Conservation (phyloP, 164 flowering plant genomes). For the Vitis riparia region DNA sequence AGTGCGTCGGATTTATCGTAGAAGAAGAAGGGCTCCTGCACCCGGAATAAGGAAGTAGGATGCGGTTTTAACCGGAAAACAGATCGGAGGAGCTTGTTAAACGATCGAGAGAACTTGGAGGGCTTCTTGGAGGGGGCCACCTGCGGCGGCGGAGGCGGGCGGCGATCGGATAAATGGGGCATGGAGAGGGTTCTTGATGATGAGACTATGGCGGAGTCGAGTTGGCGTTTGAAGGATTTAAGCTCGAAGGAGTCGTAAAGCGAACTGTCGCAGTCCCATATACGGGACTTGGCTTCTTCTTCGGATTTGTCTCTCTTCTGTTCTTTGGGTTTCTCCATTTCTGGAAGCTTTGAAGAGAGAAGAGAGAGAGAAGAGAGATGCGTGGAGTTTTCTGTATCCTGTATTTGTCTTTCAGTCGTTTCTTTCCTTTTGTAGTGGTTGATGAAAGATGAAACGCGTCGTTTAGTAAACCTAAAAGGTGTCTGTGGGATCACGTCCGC, state of each 20-base stretch:
- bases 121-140: conserved; percentile 16
- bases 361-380: conserved; percentile 10
- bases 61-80: conserved; percentile 39
- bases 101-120: conserved; percentile 58
- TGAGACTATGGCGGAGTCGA: conserved; percentile 64
- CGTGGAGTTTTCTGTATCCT: background rate
- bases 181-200: conserved; percentile 60
- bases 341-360: conserved; percentile 1
- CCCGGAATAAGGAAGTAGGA: background rate
- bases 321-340: conserved; percentile 10
- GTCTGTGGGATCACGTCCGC: conserved; percentile 5
- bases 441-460: conserved; percentile 19
- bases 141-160: conserved; percentile 16
- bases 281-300: conserved; percentile 12
- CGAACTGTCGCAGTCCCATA: conserved; percentile 89
- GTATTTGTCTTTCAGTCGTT: background rate
- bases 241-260: conserved; percentile 96
- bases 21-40: conserved; percentile 15
- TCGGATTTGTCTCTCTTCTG: background rate
- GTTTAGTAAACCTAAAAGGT: conserved; percentile 15
- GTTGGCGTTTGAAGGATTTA: conserved; percentile 74
- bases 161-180: conserved; percentile 53
- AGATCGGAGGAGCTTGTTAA: conserved; percentile 48
- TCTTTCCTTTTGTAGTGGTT: background rate
- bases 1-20: conserved; percentile 39